Evolutionary conservation across 768 basidiomycete genomes (phyloP), one percentile per base, ranked within the genome.

Genomic region (Paxillus ammoniavirescens): DNA sequence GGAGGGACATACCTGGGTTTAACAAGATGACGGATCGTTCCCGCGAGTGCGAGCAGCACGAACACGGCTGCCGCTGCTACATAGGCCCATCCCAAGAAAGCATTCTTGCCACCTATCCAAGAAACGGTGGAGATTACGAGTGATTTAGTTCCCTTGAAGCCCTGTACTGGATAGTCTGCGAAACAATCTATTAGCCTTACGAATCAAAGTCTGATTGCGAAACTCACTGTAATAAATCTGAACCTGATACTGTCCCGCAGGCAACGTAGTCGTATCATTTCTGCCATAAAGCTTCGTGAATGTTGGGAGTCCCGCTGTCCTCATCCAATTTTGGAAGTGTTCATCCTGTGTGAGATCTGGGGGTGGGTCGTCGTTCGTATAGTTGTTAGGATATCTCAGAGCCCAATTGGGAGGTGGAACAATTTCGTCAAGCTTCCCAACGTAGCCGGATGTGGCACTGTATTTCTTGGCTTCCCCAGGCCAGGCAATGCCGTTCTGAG

Each of bases 321-420:
- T 83, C 97, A 99, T 99, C 97, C 97, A 99, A 67, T 96, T 95
- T 72, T 98, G 96, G 77, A 99, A 98, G 63, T 91, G 94, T 70
- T 98, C 91, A 64, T 98, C 87, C 2, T 61, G 59, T 49, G 76
- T 73, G 35, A 98, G 75, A 65, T 97, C 74, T 2, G 93, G 95
- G 17, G 87, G 84, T 14, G 81, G 81, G 56, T 77, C 82, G 5
- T 71, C 70, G 1, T 72, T 66, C 4, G 83, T 84, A 72, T 97
- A 98, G 52, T 80, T 80, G 56, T 88, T 68, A 1, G 93, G 92
- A 73, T 77, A 98, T 50, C 79, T 79, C 31, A 69, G 64, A 1
- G 61, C 69, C 97, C 97, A 99, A 72, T 97, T 98, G 5, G 97
- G 97, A 28, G 97, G 97, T 5, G 96, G 96, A 0, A 89, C 80